phyloP scores from a whole-genome alignment of 2,329 filamentous ascomycete species.

The Trichoderma citrinoviride region DNA sequence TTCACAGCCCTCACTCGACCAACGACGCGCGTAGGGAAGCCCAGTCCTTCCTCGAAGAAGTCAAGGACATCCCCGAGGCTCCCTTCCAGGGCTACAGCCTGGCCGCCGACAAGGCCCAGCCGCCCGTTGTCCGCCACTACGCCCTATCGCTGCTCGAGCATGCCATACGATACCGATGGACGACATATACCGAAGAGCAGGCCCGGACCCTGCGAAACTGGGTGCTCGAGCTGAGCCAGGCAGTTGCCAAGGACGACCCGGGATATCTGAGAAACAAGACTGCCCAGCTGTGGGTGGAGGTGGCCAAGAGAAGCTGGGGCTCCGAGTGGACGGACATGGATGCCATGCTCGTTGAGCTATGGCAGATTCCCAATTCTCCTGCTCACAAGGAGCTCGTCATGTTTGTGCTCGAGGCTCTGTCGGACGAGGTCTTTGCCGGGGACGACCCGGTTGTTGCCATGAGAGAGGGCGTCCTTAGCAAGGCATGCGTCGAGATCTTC shows the following conservation, averaged over 20 bases:
- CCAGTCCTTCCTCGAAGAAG: conserved; percentile 77
- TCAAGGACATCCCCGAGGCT: conserved; percentile 76
- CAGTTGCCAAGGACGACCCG: conserved; percentile 69
- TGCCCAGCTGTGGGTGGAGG: conserved; percentile 89
- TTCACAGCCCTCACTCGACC: conserved; percentile 76
- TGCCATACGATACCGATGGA: conserved; percentile 81
- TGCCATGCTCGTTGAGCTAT: conserved; percentile 72
- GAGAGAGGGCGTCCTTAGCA: conserved; percentile 79
- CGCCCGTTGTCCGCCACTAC: conserved; percentile 85
- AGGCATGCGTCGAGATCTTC: conserved; percentile 90
- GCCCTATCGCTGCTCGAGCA: conserved; percentile 89
- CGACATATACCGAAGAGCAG: conserved; percentile 67
- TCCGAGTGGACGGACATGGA: conserved; percentile 96
- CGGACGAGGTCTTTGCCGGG: conserved; percentile 88
- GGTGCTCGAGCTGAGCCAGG: conserved; percentile 74
- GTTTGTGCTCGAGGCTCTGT: conserved; percentile 83
- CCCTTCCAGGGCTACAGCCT: conserved; percentile 82
- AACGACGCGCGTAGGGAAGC: conserved; percentile 82
- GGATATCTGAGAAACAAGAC: conserved; percentile 89
- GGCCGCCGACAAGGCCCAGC: conserved; percentile 70
- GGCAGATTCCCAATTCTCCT: conserved; percentile 65
- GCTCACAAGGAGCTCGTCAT: conserved; percentile 82
- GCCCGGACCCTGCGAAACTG: conserved; percentile 67
- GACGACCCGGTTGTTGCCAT: conserved; percentile 85
- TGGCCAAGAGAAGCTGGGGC: conserved; percentile 92